Base-by-base conservation (phyloP, 495 filamentous ascomycete genomes). In the Aspergillus affinis region DNA sequence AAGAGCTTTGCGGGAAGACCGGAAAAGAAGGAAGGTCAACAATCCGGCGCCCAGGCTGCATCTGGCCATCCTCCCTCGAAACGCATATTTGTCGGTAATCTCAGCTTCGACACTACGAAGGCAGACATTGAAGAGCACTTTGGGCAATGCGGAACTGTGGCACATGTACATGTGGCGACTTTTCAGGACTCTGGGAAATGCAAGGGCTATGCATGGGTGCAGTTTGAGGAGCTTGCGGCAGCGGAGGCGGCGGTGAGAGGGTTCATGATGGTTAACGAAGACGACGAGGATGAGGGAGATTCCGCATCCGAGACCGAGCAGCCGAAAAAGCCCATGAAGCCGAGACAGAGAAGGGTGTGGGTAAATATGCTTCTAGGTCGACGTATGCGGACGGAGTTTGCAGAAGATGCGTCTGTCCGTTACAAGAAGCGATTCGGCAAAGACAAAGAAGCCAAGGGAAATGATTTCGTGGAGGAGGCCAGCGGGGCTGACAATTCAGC, bases 121-220 rank as follows among this genome's bases (percentile, higher is more conserved):
- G 91, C 96, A 61, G 82, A 86, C 59, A 75, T 99, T 29, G 76
- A 83, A 59, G 81, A 86, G 60, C 90, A 96, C 69, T 97, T 95
- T 70, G 78, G 75, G 26, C 88, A 86, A 67, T 97, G 93, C 66
- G 94, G 94, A 46, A 82, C 85, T 51, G 81, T 99, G 57, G 75
- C 80, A 36, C 88, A 88, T 74, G 80, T 92, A 62, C 90, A 93
- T 71, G 76, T 96, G 50, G 95, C 95, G 3, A 96, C 93, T 0
- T 99, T 99, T 68, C 91, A 98, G 71, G 95, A 99, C 67, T 86
- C 87, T 45, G 95, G 94, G 26, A 98, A 98, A 77, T 98, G 95
- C 79, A 97, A 97, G 78, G 94, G 94, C 1, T 99, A 90, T 78
- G 93, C 88, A 19, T 98, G 94, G 90, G 86, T 98, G 51, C 88